These are phyloP conservation scores for Candida succiphila DNA, from an alignment of 805 yeast species.

Conservation along the genomic window DNA sequence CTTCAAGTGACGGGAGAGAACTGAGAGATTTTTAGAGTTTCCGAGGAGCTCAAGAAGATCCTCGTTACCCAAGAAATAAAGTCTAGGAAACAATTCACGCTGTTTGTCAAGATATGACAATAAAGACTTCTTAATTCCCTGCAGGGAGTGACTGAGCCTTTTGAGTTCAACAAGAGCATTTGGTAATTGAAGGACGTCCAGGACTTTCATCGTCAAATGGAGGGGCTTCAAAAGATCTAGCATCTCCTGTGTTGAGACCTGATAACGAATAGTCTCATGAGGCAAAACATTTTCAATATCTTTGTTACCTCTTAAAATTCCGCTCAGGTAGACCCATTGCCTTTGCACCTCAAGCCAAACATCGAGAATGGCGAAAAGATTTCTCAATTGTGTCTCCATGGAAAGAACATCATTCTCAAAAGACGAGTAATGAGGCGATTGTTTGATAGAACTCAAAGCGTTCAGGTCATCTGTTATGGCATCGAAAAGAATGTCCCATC, in stretches of 20 bases:
- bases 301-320: constrained; percentile 53
- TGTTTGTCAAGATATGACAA: constrained; percentile 75
- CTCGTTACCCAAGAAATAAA: constrained; percentile 85
- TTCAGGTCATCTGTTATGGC: constrained; percentile 51
- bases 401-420: constrained; percentile 49
- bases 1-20: constrained; percentile 47
- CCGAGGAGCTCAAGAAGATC: constrained; percentile 82
- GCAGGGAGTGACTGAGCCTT: constrained; percentile 44
- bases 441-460: constrained; percentile 57
- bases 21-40: constrained; percentile 32
- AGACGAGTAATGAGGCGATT: constrained; percentile 48
- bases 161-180: constrained; percentile 37
- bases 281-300: constrained; percentile 61
- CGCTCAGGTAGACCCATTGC: constrained; percentile 82
- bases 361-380: constrained; percentile 43
- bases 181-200: constrained; percentile 45
- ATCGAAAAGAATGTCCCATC: constrained; percentile 58
- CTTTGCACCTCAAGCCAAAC: constrained; percentile 78
- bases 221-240: constrained; percentile 38
- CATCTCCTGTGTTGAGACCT: constrained; percentile 52
- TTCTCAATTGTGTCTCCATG: constrained; percentile 48
- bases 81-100: constrained; percentile 67
- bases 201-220: constrained; percentile 35
- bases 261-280: constrained; percentile 57
- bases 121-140: constrained; percentile 52